Percentiles rank a stretch among this genome's conserved stretches.
phyloP scores from a whole-genome alignment of 352 stramenopile species.

The Phytophthora citrophthora region DNA sequence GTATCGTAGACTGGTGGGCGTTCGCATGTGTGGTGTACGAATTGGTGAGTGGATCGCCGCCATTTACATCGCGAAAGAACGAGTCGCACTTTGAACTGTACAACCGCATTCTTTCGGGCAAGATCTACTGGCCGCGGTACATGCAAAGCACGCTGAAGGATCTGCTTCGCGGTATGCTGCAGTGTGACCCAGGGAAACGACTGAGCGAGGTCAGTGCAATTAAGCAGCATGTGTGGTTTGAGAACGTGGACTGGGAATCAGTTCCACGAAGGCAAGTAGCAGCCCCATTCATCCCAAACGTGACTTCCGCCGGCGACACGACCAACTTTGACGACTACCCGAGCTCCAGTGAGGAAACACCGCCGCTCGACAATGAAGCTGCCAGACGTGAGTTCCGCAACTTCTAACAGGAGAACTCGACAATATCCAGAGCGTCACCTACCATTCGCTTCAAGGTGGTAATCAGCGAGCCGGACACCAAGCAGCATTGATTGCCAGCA shows the following conservation, averaged over 20 bases:
- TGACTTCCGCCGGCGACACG: conserved; percentile 54
- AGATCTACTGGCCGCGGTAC: conserved; percentile 59
- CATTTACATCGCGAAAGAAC: conserved; percentile 78
- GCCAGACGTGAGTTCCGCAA: conserved; percentile 45
- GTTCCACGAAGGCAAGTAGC: conserved; percentile 53
- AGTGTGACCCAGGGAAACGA: conserved; percentile 52
- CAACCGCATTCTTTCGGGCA: conserved; percentile 76
- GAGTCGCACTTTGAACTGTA: conserved; percentile 91
- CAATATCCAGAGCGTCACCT: conserved; percentile 6
- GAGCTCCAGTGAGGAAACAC: conserved; percentile 56
- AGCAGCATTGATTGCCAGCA: conserved; percentile 26
- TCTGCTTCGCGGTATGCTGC: conserved; percentile 73
- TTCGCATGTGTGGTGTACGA: conserved; percentile 86
- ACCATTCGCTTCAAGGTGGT: conserved; percentile 11
- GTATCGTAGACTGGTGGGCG: conserved; percentile 87
- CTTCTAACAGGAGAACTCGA: conserved; percentile 38
- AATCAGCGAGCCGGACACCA: conserved; percentile 24
- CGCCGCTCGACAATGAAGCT: conserved; percentile 32
- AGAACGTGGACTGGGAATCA: conserved; percentile 65
- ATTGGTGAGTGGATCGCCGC: conserved; percentile 70
- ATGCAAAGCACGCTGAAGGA: conserved; percentile 56
- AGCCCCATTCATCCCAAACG: conserved; percentile 49
- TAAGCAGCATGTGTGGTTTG: conserved; percentile 73
- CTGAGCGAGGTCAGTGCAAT: conserved; percentile 54
- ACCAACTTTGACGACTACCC: conserved; percentile 76